phyloP scores from a whole-genome alignment of 352 stramenopile genomes.

The Peronospora destructor region DNA sequence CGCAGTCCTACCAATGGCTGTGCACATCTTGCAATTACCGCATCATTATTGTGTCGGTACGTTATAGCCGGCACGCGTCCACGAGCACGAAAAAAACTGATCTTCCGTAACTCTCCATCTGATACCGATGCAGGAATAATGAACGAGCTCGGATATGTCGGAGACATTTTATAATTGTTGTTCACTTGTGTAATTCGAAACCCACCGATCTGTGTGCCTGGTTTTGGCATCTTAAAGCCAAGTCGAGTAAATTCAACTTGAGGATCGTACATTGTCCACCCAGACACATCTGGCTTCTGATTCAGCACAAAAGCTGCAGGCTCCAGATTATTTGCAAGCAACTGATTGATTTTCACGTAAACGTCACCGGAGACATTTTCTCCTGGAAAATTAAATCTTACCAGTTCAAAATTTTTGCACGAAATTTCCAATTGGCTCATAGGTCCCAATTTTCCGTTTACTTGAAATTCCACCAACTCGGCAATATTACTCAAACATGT shows the following conservation, averaged over 20 bases:
- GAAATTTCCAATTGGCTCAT: constrained; percentile 74
- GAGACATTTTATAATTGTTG: constrained; percentile 70
- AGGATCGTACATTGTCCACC: constrained; percentile 53
- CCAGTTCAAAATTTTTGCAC: constrained; percentile 83
- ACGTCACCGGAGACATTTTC: constrained; percentile 57
- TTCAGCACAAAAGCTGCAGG: constrained; percentile 48
- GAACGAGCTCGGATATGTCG: constrained; percentile 78
- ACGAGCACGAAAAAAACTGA: constrained; percentile 87
- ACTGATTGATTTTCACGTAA: constrained; percentile 61
- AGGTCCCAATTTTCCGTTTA: constrained; percentile 33
- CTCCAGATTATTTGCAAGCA: constrained; percentile 42
- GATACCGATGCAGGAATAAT: constrained; percentile 88
- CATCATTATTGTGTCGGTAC: constrained; percentile 87
- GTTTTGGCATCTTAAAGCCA: constrained; percentile 42
- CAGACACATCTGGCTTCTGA: constrained; percentile 32
- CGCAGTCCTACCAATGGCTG: constrained; percentile 93
- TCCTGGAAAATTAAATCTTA: constrained; percentile 70
- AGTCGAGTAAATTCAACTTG: constrained; percentile 55
- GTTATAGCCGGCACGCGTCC: constrained; percentile 89
- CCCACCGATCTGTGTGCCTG: constrained; percentile 31
- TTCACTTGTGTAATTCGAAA: constrained; percentile 69
- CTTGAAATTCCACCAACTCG: constrained; percentile 56
- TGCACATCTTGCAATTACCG: constrained; percentile 88
- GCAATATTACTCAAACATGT: constrained; percentile 70
- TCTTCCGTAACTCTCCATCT: constrained; percentile 86